Evolutionary conservation across 768 basidiomycete species (phyloP).

Genomic region (Paxillus ammoniavirescens): DNA sequence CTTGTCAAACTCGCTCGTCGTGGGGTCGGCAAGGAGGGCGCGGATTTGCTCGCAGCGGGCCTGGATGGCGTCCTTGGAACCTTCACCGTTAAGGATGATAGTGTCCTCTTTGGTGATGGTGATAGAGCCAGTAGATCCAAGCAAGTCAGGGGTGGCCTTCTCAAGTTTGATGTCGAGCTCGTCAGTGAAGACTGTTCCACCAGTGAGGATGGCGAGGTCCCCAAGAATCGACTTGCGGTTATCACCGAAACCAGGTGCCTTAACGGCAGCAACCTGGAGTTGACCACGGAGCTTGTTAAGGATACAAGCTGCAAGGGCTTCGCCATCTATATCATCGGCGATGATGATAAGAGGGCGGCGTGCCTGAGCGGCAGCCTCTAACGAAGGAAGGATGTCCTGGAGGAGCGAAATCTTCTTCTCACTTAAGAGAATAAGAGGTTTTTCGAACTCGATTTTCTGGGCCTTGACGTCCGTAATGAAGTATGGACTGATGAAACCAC

Average conservation of each 20-base stretch:
- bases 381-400: slow-evolving; percentile 92
- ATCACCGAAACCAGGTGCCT: slow-evolving; percentile 98
- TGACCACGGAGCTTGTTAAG: slow-evolving; percentile 99
- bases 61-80: slow-evolving; percentile 84
- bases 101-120: slow-evolving; percentile 99
- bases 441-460: slow-evolving; percentile 96
- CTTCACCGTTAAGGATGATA: slow-evolving; percentile 91
- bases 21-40: slow-evolving; percentile 70
- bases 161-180: slow-evolving; percentile 98
- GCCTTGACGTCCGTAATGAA: slow-evolving; percentile 98
- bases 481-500: slow-evolving; percentile 97
- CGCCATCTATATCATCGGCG: slow-evolving; percentile 97
- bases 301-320: slow-evolving; percentile 96
- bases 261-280: slow-evolving; percentile 90
- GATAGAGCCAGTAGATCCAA: slow-evolving; percentile 87
- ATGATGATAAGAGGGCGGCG: slow-evolving; percentile 94
- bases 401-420: slow-evolving; percentile 98
- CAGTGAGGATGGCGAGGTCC: slow-evolving; percentile 95
- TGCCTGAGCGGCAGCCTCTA: slow-evolving; percentile 76
- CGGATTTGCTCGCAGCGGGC: slow-evolving; percentile 97
- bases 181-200: slow-evolving; percentile 95
- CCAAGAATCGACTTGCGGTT: slow-evolving; percentile 99
- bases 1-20: slow-evolving; percentile 91
- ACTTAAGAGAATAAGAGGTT: slow-evolving; percentile 87
- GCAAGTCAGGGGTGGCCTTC: slow-evolving; percentile 80